phyloP scores from a whole-genome alignment of 2,329 filamentous ascomycete genomes.

The Hirsutella thompsonii region DNA sequence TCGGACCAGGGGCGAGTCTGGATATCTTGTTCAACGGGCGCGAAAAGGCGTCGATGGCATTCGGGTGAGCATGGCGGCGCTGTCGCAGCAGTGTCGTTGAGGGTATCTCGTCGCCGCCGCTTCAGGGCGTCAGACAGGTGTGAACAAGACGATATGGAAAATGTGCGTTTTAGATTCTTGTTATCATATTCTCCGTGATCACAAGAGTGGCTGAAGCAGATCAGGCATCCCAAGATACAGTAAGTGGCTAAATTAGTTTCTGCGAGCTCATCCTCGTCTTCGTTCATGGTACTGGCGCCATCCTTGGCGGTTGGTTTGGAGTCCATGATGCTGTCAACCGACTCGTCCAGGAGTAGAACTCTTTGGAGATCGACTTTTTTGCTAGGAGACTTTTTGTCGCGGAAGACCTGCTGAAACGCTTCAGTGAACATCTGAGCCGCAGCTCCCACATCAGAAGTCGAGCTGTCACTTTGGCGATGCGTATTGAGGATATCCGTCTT shows the following conservation, averaged over 20 bases:
- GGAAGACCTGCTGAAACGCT: constrained; percentile 44
- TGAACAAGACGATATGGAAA: constrained; percentile 28
- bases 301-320: constrained; percentile 40
- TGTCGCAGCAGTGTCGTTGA: constrained; percentile 3
- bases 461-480: constrained; percentile 25
- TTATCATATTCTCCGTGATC: constrained; percentile 48
- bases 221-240: constrained; percentile 41
- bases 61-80: constrained; percentile 22
- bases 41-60: constrained; percentile 21
- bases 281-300: constrained; percentile 15
- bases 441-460: constrained; percentile 26
- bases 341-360: constrained; percentile 39
- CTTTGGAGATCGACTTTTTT: constrained; percentile 35
- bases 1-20: constrained; percentile 29
- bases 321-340: constrained; percentile 39
- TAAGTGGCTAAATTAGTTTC: constrained; percentile 41
- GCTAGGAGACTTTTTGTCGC: constrained; percentile 16
- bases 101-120: constrained; percentile 9
- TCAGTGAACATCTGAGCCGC: constrained; percentile 38
- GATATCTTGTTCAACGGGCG: constrained; percentile 10
- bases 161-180: constrained; percentile 36
- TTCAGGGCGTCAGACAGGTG: constrained; percentile 20
- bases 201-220: constrained; percentile 47
- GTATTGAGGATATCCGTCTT: constrained; percentile 37
- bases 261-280: constrained; percentile 23